Evolutionary conservation across 495 filamentous ascomycete species (phyloP).

Genomic region (Pseudoneurospora amorphoporcata): DNA sequence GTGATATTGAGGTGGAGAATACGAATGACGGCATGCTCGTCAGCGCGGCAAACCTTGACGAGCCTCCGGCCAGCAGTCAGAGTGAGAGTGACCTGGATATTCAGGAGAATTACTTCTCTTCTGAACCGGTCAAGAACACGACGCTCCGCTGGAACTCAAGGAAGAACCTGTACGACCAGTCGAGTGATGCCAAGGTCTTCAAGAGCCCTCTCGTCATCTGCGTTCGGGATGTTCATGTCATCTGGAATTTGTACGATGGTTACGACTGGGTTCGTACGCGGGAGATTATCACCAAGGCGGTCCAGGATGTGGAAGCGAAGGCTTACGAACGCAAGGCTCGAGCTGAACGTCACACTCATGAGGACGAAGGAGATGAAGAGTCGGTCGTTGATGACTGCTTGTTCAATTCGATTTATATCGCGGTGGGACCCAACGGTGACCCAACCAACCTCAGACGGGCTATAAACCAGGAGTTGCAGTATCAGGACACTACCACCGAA

Average conservation of each 20-base stretch:
- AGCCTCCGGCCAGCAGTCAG: conserved; percentile 12
- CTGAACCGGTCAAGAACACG: conserved; percentile 50
- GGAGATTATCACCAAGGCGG: conserved; percentile 75
- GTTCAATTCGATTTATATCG: conserved; percentile 98
- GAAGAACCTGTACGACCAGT: conserved; percentile 59
- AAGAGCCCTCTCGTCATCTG: conserved; percentile 64
- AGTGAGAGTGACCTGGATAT: conserved; percentile 35
- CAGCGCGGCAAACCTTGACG: conserved; percentile 48
- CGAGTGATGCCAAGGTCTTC: conserved; percentile 50
- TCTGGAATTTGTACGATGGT: conserved; percentile 97
- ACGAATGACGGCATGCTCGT: conserved; percentile 50
- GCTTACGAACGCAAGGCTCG: conserved; percentile 61
- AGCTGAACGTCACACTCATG: conserved; percentile 34
- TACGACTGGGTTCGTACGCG: conserved; percentile 91
- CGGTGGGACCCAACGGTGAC: conserved; percentile 76
- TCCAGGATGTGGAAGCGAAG: conserved; percentile 72
- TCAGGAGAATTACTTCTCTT: conserved; percentile 65
- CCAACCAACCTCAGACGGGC: conserved; percentile 67
- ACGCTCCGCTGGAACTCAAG: conserved; percentile 71
- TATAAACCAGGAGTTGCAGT: conserved; percentile 76
- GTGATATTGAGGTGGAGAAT: conserved; percentile 32
- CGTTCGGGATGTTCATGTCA: conserved; percentile 78
- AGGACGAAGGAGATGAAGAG: conserved; percentile 63
- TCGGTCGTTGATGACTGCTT: conserved; percentile 87
- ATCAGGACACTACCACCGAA: conserved; percentile 64